Base-by-base conservation (phyloP, 495 filamentous ascomycete genomes). In the Podospora bellae-mahoneyi region DNA sequence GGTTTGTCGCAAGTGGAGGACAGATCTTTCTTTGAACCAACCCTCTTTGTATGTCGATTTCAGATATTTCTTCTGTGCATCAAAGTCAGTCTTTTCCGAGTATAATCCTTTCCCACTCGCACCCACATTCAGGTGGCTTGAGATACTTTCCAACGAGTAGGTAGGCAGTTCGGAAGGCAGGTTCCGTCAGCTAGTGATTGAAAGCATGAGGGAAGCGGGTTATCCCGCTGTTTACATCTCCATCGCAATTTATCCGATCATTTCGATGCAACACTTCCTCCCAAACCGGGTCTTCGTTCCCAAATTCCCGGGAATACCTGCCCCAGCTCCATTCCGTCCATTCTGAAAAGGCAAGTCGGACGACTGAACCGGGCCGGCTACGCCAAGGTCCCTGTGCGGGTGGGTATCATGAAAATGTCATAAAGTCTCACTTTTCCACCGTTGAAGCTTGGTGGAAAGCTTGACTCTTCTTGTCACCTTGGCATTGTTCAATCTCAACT, bases 231-330 rank as follows among this genome's bases (percentile, higher is more conserved):
- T 19, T 19, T n/a, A 63, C 30, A 28, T 28, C n/a, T 0, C 2
- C 15, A 34, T 48, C 5, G 61, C 32, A 63, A 63, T 63, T 63
- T 63, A 63, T 63, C 61, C 61, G 20, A 23, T 23, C 23, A 23
- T 23, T 23, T 23, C 23, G 23, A 48, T 63, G 61, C 61, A 63
- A 63, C 61, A 48, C 30, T 16, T 32, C 30, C 61, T 15, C 32
- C 32, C 23, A 23, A 48, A 63, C 61, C 61, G 61, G 61, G 61
- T 63, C 32, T n/a, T 32, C 28, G 61, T 26, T 44, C 30, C 61
- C 61, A 39, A 26, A 20, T 19, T 39, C 61, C 61, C 61, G 61
- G 28, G 34, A 44, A 34, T 18, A 19, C 15, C 30, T 63, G 30
- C 61, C 32, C 48, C 19, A 15, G n/a, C 19, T 39, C 27, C 30